Conservation (phyloP, 2,329 filamentous ascomycete genomes). For the Cytospora schulzeri region DNA sequence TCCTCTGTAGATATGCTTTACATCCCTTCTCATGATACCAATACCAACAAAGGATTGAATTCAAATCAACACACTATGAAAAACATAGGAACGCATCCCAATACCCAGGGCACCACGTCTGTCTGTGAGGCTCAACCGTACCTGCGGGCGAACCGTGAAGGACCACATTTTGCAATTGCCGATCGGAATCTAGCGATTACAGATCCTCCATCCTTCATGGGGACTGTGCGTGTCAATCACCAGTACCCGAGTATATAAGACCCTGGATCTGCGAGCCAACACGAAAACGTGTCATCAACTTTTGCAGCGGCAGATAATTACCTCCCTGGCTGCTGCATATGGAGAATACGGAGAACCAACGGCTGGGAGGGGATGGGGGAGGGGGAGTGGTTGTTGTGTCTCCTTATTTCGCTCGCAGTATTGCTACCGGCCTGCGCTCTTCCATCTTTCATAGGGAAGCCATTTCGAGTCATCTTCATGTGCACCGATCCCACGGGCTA, state of each 20-base stretch:
- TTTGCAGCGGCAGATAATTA: background rate
- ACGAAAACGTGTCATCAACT: background rate
- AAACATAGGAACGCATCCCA: background rate
- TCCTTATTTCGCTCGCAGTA: too few species aligned
- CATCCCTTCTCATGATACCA: slow-evolving; percentile 25
- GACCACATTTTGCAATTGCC: background rate
- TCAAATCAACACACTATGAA: background rate
- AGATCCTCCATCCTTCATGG: slow-evolving; percentile 4
- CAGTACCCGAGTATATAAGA: background rate
- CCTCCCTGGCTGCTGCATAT: background rate
- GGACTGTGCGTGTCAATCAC: slow-evolving; percentile 2
- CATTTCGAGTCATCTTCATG: too few species aligned
- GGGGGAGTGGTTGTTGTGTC: too few species aligned
- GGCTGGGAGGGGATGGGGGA: too few species aligned
- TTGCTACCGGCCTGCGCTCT: too few species aligned
- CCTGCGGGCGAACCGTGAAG: background rate
- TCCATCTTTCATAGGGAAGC: too few species aligned
- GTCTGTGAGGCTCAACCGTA: background rate
- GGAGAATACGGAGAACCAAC: too few species aligned
- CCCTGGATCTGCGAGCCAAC: background rate
- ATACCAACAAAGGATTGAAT: slow-evolving; percentile 1
- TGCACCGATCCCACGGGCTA: too few species aligned
- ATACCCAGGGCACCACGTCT: background rate
- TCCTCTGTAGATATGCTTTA: background rate
- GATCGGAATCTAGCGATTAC: background rate